phyloP scores from a whole-genome alignment of 2,329 filamentous ascomycete species.

The Aspergillus fructus region DNA sequence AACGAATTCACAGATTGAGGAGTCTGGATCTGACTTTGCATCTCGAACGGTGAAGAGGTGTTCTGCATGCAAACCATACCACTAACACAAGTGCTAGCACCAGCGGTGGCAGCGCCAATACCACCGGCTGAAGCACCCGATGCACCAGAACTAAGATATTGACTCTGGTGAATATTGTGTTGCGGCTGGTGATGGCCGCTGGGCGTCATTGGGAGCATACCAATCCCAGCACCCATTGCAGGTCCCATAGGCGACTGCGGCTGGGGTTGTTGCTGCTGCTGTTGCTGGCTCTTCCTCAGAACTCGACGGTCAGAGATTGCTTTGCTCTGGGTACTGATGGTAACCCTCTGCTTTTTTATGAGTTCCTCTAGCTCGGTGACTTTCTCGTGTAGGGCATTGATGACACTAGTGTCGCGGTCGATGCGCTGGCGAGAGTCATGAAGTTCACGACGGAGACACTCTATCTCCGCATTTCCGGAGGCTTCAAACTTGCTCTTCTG shows the following conservation, averaged over 20 bases:
- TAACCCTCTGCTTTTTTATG: conserved; percentile 22
- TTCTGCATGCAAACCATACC: neutral
- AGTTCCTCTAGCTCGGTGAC: conserved; percentile 20
- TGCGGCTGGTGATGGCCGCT: conserved; percentile 6
- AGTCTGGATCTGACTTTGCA: neutral
- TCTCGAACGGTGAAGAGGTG: conserved; percentile 7
- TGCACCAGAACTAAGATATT: neutral
- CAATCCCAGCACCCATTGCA: neutral
- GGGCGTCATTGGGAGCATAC: conserved; percentile 11
- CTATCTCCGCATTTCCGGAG: conserved; percentile 6
- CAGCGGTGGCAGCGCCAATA: neutral
- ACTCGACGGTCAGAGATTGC: conserved; percentile 26
- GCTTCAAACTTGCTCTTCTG: neutral
- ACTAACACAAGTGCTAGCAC: neutral
- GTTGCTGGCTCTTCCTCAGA: conserved; percentile 10
- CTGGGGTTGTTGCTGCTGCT: neutral
- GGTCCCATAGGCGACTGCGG: conserved; percentile 4
- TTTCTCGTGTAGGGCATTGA: conserved; percentile 10
- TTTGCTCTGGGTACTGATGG: conserved; percentile 28
- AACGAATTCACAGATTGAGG: conserved; percentile 6
- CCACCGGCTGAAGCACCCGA: neutral
- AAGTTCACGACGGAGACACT: conserved; percentile 11
- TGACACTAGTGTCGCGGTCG: conserved; percentile 8
- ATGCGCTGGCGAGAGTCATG: conserved; percentile 7
- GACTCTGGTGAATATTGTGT: neutral